A percentile compares a stretch with the other conserved stretches of the same genome.
Evolutionary conservation across 2,329 filamentous ascomycete genomes (phyloP).

Genomic region (Clathrospora elynae): DNA sequence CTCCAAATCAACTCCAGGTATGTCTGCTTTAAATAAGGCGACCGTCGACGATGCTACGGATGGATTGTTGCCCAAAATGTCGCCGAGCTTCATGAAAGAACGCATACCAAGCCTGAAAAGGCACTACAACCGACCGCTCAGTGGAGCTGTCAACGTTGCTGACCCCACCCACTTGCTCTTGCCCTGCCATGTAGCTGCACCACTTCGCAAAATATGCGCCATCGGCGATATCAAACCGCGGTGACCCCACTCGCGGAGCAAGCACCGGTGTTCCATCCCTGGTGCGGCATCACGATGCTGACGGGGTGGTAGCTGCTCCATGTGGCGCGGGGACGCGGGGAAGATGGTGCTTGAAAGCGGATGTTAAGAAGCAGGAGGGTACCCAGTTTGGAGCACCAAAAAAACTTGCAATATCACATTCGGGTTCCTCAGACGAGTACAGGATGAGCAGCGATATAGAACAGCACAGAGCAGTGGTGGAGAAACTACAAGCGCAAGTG

Average conservation of each 20-base stretch:
- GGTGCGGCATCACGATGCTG: constrained; percentile 9
- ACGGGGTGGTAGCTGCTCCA: constrained; percentile 17
- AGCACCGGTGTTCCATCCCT: constrained; percentile 14
- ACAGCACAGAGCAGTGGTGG: constrained; percentile 35
- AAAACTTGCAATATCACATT: no score
- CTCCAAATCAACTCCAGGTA: no score
- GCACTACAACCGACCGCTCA: no score
- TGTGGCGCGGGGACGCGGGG: constrained; percentile 5
- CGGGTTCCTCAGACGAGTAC: neutral
- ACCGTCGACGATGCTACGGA: no score
- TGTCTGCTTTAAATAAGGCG: no score
- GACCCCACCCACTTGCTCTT: constrained; percentile 20
- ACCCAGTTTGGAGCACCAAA: no score
- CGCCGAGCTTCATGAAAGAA: no score
- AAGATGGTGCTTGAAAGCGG: neutral
- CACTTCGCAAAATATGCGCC: constrained; percentile 5
- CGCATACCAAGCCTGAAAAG: no score
- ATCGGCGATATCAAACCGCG: constrained; percentile 36
- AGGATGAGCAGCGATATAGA: constrained; percentile 39
- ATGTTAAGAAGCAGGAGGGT: constrained; percentile 20
- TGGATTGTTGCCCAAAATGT: no score
- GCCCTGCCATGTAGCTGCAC: constrained; percentile 9
- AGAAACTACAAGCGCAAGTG: constrained; percentile 36
- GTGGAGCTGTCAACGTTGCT: constrained; percentile 5
- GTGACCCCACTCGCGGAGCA: constrained; percentile 16